Evolutionary conservation across 1,139 yeast genomes (phyloP).

Genomic region (Spathaspora sp.): DNA sequence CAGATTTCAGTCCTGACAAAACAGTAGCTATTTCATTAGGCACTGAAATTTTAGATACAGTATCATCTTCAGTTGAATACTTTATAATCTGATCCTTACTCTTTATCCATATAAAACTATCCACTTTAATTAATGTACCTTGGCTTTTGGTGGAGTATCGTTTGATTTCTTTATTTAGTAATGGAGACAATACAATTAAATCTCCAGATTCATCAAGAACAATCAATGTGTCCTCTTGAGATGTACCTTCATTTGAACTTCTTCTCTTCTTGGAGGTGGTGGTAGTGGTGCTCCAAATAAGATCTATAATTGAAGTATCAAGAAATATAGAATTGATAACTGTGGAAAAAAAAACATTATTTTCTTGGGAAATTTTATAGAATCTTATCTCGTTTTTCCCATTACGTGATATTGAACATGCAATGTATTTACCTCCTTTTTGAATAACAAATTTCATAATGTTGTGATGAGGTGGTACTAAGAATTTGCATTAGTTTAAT

Average conservation of each 20-base stretch:
- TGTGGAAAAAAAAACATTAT: slow-evolving; percentile 5
- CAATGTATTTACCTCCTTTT: slow-evolving; percentile 22
- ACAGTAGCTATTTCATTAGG: background rate
- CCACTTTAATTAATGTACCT: slow-evolving; percentile 4
- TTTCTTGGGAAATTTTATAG: slow-evolving; percentile 17
- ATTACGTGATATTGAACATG: slow-evolving; percentile 30
- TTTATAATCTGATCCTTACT: slow-evolving; percentile 4
- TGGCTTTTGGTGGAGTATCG: slow-evolving; percentile 25
- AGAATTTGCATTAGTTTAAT: background rate
- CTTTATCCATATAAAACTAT: slow-evolving; percentile 10
- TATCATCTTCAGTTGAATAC: slow-evolving; percentile 4
- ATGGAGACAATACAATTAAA: slow-evolving; percentile 42
- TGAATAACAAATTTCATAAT: slow-evolving; percentile 15
- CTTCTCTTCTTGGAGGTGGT: slow-evolving; percentile 15
- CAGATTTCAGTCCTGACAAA: background rate
- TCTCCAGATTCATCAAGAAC: slow-evolving; percentile 39
- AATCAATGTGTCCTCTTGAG: slow-evolving; percentile 21
- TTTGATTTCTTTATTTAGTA: slow-evolving; percentile 30
- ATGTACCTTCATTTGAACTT: slow-evolving; percentile 7
- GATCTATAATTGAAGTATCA: slow-evolving; percentile 21
- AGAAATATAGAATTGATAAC: slow-evolving; percentile 9
- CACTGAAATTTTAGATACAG: background rate
- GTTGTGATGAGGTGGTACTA: background rate
- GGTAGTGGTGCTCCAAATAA: slow-evolving; percentile 13
- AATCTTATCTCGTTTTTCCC: slow-evolving; percentile 40